Evolutionary conservation across 257 asterid genomes (phyloP), one percentile per base, ranked within the genome.

Genomic region (Linaria vulgaris): DNA sequence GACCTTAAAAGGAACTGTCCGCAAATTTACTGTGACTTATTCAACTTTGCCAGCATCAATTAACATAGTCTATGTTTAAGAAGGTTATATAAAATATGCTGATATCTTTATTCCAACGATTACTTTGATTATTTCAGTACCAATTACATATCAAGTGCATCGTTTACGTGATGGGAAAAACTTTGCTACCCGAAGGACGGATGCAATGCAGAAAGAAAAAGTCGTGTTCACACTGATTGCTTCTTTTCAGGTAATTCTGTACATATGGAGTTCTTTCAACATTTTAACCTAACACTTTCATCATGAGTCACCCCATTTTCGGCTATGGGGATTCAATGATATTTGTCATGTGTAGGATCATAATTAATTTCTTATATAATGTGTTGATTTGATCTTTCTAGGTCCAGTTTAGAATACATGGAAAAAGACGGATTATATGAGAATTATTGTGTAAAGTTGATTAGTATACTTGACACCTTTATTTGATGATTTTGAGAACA

Each of bases 121-220:
- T 51, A 45, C 55, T 53, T 11, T 39, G n/a, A 61, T 77, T 68
- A 56, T 74, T 76, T 74, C 85, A 94, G 99, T 84, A 61, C 97
- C 99, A 61, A 94, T 90, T 60, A 84, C 88, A 63, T 94, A 94
- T 77, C 88, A 94, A 70, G 97, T 88, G 67, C 81, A 85, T 59
- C 95, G 96, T 56, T 87, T 87, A 23, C 97, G 96, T 73, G 97
- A 89, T 72, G 99, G 99, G 15, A 87, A 80, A 74, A 94, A 95
- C 79, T 94, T 94, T 73, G 97, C 99, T 60, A 90, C 97, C 66
- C 82, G 99, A 71, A 87, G 83, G 72, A 96, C 90, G 68, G 99
- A 90, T 20, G 99, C 99, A 66, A 80, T 90, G 64, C 99, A 94
- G 76, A 85, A 84, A 67, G 97, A 95, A 69, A 85, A 75, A n/a